Conservation (phyloP, 176 grass and related monocot species). For the Aegilops sharonensis region DNA sequence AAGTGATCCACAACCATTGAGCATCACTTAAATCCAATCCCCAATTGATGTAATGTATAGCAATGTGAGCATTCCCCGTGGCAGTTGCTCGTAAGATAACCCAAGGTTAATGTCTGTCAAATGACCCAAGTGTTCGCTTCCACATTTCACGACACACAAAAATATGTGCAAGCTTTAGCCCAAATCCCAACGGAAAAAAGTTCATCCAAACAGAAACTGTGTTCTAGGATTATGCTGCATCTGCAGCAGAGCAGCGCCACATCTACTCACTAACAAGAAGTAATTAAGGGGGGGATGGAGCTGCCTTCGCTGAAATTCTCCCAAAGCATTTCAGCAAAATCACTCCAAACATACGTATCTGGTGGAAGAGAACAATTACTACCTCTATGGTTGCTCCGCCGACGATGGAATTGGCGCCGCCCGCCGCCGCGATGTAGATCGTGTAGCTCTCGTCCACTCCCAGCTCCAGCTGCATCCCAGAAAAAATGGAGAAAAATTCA, state of each 20-base stretch:
- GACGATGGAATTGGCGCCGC: constrained; percentile 58
- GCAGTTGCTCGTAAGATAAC: neutral
- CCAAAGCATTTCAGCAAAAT: neutral
- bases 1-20: neutral
- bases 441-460: constrained; percentile 93
- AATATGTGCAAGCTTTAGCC: neutral
- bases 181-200: neutral
- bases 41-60: neutral
- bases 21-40: neutral
- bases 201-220: neutral
- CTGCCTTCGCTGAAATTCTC: neutral
- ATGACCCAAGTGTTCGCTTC: no score
- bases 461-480: constrained; percentile 46
- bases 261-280: neutral
- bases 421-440: constrained; percentile 45
- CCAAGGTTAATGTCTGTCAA: neutral
- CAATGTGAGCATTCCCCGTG: neutral
- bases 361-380: neutral
- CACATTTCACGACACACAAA: no score
- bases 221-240: neutral
- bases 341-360: neutral
- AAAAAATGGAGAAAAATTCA: neutral
- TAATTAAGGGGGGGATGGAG: neutral
- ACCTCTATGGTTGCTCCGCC: constrained; percentile 83
- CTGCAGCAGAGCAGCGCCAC: neutral